Percentiles rank a stretch among this genome's conserved stretches.
Conservation (phyloP, 208 protist species). For the Borovskyia barvae region DNA sequence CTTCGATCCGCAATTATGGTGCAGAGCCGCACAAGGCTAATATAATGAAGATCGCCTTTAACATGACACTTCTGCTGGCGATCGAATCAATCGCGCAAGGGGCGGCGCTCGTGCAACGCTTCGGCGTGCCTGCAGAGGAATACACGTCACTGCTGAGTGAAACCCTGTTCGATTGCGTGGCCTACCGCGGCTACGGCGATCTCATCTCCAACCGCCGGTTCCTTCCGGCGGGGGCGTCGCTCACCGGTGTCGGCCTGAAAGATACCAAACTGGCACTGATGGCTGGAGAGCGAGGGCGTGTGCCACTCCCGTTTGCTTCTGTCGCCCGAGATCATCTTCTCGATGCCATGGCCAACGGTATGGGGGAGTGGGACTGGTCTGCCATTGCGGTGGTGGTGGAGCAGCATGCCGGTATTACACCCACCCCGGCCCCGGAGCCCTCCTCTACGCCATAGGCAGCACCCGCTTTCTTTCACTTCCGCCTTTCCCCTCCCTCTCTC, state of each 20-base stretch:
- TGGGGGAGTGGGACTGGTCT: constrained; percentile 39
- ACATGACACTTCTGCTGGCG: constrained; percentile 25
- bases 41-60: constrained; percentile 42
- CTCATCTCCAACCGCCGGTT: constrained; percentile 21
- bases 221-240: constrained; percentile 22
- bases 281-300: constrained; percentile 20
- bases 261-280: constrained; percentile 25
- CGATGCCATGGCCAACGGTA: constrained; percentile 24
- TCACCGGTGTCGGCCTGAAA: constrained; percentile 26
- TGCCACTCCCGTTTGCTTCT: constrained; percentile 30
- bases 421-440: constrained; percentile 2
- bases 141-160: constrained; percentile 21
- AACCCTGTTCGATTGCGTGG: constrained; percentile 32
- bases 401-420: constrained; percentile 27
- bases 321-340: constrained; percentile 21
- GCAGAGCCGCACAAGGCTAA: constrained; percentile 18
- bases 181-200: constrained; percentile 25
- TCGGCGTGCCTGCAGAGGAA: constrained; percentile 16
- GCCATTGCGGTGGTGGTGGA: constrained; percentile 25
- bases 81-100: constrained; percentile 28
- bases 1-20: constrained; percentile 28
- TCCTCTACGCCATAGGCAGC: neutral
- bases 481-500: neutral
- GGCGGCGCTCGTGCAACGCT: constrained; percentile 27
- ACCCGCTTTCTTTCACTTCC: neutral